These are phyloP conservation scores for Atkinsonella texensis DNA, from an alignment of 2,329 filamentous ascomycete species.

Conservation along the genomic window DNA sequence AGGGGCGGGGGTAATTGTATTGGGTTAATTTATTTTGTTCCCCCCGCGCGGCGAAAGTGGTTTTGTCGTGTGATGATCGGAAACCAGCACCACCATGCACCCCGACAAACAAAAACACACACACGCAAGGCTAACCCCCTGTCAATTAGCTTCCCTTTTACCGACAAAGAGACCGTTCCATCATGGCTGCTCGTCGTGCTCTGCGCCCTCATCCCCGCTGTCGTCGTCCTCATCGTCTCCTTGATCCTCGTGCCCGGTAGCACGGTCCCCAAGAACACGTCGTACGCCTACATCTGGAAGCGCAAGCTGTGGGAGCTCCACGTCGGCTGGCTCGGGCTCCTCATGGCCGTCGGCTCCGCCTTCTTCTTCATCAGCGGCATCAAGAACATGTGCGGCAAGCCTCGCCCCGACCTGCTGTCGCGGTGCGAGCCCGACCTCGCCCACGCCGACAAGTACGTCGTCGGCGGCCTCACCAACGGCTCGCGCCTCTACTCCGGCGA, in stretches of 20 bases:
- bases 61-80: no score
- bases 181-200: conserved; percentile 53
- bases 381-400: conserved; percentile 63
- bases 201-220: conserved; percentile 49
- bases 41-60: no score
- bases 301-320: conserved; percentile 89
- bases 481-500: conserved; percentile 60
- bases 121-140: no score
- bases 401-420: conserved; percentile 70
- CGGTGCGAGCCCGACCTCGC: conserved; percentile 66
- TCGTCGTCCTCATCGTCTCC: conserved; percentile 56
- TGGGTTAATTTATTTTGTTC: no score
- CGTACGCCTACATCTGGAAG: conserved; percentile 56
- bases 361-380: conserved; percentile 77
- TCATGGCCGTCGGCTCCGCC: conserved; percentile 54
- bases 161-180: conserved; percentile 59
- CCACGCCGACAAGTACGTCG: conserved; percentile 45
- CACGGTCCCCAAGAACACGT: conserved; percentile 49
- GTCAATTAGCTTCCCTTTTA: conserved; percentile 51
- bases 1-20: no score
- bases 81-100: no score
- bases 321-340: conserved; percentile 72
- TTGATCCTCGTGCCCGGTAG: conserved; percentile 62
- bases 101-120: no score
- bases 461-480: conserved; percentile 47